phyloP scores from a whole-genome alignment of 2,329 filamentous ascomycete species.

The Curvularia verruculosa region DNA sequence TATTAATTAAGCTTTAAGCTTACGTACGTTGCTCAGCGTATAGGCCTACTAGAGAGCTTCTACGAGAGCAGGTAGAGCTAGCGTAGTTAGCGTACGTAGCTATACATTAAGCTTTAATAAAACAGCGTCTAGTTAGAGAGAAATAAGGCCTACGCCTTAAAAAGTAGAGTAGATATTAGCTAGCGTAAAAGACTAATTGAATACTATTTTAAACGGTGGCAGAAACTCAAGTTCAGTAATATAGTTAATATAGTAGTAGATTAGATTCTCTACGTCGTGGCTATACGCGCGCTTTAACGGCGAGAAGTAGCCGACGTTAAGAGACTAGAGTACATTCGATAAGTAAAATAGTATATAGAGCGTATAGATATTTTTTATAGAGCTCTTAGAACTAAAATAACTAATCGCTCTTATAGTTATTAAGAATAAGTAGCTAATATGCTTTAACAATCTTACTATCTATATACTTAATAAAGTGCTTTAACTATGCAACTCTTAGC shows the following conservation, averaged over 20 bases:
- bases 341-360: conserved; percentile 2
- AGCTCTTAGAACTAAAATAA: conserved; percentile 41
- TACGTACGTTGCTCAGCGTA: too few relatives aligned
- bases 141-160: too few relatives aligned
- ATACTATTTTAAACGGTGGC: too few relatives aligned
- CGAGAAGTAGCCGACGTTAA: neutral
- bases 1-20: too few relatives aligned
- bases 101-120: too few relatives aligned
- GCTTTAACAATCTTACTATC: neutral
- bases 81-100: too few relatives aligned
- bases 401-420: conserved; percentile 35
- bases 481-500: neutral
- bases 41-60: too few relatives aligned
- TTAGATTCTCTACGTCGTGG: neutral
- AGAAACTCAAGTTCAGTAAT: neutral
- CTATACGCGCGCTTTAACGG: conserved; percentile 8
- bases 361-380: conserved; percentile 6
- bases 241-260: conserved; percentile 7
- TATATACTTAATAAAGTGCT: too few relatives aligned
- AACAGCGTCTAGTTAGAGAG: too few relatives aligned
- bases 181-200: too few relatives aligned
- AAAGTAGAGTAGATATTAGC: too few relatives aligned
- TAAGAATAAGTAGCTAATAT: neutral
- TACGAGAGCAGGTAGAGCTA: too few relatives aligned
- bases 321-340: neutral